Evolutionary conservation across 805 yeast genomes (phyloP).

Genomic region (Candida boidinii): DNA sequence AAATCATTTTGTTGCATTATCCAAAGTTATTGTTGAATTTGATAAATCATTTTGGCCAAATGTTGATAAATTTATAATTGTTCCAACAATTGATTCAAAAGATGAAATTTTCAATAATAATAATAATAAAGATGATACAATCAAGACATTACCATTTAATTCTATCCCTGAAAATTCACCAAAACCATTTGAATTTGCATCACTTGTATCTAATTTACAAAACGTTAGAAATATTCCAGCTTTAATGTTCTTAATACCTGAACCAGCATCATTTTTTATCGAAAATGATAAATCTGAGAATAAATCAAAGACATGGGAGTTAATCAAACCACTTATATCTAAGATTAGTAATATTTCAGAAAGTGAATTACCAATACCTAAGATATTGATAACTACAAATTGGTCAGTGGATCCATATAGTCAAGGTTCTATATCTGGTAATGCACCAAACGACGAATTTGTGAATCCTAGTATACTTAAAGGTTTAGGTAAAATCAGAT

Average conservation of each 20-base stretch:
- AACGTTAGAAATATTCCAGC: conserved; percentile 24
- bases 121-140: neutral
- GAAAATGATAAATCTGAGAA: conserved; percentile 35
- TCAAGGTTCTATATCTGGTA: conserved; percentile 39
- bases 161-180: neutral
- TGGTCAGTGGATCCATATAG: conserved; percentile 44
- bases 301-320: conserved; percentile 28
- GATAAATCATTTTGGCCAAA: conserved; percentile 35
- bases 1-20: conserved; percentile 29
- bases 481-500: conserved; percentile 31
- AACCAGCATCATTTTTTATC: conserved; percentile 38
- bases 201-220: conserved; percentile 18
- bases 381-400: conserved; percentile 20
- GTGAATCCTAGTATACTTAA: conserved; percentile 21
- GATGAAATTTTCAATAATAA: conserved; percentile 1
- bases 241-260: conserved; percentile 35
- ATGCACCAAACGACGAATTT: conserved; percentile 32
- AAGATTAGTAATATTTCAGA: conserved; percentile 15
- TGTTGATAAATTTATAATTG: conserved; percentile 20
- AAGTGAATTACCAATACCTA: conserved; percentile 17
- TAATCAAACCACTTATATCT: conserved; percentile 32
- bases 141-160: neutral
- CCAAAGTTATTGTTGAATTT: conserved; percentile 38
- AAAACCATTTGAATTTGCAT: conserved; percentile 22
- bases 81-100: conserved; percentile 19